These are phyloP conservation scores for Skeletonema marinoi DNA, from an alignment of 108 stramenopile species.

Conservation along the genomic window DNA sequence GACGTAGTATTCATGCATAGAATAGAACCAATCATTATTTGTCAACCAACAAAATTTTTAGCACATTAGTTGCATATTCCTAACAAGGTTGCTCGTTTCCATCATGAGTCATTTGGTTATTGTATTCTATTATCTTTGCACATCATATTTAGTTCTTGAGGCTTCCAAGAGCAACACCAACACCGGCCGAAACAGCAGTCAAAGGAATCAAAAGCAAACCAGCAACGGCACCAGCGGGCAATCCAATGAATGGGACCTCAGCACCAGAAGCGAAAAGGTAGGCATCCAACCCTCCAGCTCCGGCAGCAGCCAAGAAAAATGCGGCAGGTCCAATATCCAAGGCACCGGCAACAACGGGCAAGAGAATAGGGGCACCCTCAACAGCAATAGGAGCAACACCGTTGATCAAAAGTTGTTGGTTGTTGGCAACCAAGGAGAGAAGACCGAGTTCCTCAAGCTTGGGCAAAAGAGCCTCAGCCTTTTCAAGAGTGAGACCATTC, in stretches of 20 bases:
- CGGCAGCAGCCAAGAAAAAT: constrained; percentile 70
- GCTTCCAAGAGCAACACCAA: constrained; percentile 66
- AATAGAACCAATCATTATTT: too few species aligned
- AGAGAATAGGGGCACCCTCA: constrained; percentile 79
- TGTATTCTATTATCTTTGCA: background rate
- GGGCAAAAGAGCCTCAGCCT: constrained; percentile 77
- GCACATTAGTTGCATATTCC: background rate
- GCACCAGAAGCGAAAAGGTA: constrained; percentile 60
- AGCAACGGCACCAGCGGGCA: constrained; percentile 59
- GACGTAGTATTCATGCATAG: too few species aligned
- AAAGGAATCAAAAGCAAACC: constrained; percentile 79
- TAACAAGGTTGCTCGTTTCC: background rate
- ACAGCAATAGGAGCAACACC: constrained; percentile 73
- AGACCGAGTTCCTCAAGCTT: constrained; percentile 66
- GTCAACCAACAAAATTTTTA: background rate
- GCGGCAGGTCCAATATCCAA: constrained; percentile 75
- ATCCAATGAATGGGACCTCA: constrained; percentile 80
- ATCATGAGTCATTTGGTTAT: background rate
- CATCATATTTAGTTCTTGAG: constrained; percentile 66
- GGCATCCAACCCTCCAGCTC: constrained; percentile 54
- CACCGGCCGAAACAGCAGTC: constrained; percentile 60
- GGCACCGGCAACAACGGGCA: constrained; percentile 80
- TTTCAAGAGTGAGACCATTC: constrained; percentile 77
- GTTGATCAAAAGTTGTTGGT: constrained; percentile 88
- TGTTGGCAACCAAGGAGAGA: constrained; percentile 77